Percentiles rank a stretch among this genome's conserved stretches.
Evolutionary conservation across 495 filamentous ascomycete species (phyloP).

Genomic region (Delitschia confertaspora): DNA sequence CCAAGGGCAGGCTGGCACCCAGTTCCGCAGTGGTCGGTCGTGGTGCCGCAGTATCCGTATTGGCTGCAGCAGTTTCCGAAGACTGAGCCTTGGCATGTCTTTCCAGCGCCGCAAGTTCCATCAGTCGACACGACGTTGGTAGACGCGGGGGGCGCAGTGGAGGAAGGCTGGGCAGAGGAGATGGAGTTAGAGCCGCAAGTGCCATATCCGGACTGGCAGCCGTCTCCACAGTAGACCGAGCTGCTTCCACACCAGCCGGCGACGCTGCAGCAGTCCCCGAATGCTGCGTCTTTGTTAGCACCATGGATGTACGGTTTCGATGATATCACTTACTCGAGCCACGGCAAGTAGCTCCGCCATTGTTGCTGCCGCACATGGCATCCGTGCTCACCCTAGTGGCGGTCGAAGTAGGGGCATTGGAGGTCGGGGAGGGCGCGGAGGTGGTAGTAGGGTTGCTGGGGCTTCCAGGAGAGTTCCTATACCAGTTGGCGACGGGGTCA

Average conservation of each 20-base stretch:
- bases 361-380: slow-evolving; percentile 25
- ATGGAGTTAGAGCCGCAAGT: slow-evolving; percentile 11
- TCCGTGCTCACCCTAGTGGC: slow-evolving; percentile 17
- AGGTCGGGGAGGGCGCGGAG: background rate
- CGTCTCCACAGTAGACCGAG: slow-evolving; percentile 22
- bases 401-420: slow-evolving; percentile 10
- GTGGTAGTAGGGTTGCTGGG: background rate
- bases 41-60: slow-evolving; percentile 35
- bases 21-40: slow-evolving; percentile 41
- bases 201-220: slow-evolving; percentile 22
- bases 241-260: slow-evolving; percentile 26
- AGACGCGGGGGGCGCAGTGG: background rate
- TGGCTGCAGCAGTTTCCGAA: slow-evolving; percentile 36
- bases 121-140: slow-evolving; percentile 38
- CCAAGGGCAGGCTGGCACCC: slow-evolving; percentile 45
- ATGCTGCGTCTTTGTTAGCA: slow-evolving; percentile 21
- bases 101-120: slow-evolving; percentile 43
- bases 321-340: too few species aligned
- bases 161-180: background rate
- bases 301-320: too few species aligned
- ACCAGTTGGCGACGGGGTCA: slow-evolving; percentile 25
- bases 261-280: slow-evolving; percentile 24
- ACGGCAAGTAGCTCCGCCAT: too few species aligned
- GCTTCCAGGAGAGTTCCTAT: slow-evolving; percentile 10
- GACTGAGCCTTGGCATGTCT: slow-evolving; percentile 42